Evolutionary conservation across 148 eudicot species (phyloP), one percentile per base, ranked within the genome.

Genomic region (Cornus kousa): DNA sequence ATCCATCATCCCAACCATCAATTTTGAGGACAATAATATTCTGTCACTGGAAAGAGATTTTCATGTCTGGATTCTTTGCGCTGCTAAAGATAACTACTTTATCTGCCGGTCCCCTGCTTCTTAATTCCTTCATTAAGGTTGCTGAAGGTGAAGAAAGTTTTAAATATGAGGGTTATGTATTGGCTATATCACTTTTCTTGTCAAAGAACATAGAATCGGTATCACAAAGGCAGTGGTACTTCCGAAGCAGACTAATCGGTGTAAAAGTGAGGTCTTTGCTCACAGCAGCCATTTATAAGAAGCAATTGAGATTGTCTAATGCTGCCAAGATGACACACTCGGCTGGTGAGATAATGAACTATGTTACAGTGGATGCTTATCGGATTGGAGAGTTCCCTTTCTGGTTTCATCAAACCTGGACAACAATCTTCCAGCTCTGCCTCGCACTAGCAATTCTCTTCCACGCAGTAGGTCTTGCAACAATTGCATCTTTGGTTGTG

Each of bases 181-280:
- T 95, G 76, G 99, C 94, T 39, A 17, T 85, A 60, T 9, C 80
- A 2, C 95, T 95, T 53, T 93, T 91, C 79, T 32, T 89, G 19
- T 50, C 89, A 3, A 95, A 95, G 85, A 77, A 67, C 72, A 23
- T 88, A 31, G 99, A 93, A 78, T 93, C 99, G 1, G 59, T 93
- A 17, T 86, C 97, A 13, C 93, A 93, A 77, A 83, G 97, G 76
- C 98, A 93, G 60, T 95, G 97, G 98, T 89, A 86, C 77, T 91
- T 90, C 50, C 67, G 89, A 43, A 87, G 87, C 55, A 82, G 94
- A 71, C 78, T 95, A 20, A 81, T 93, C 20, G 97, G 98, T 73
- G 79, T 93, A 46, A 91, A 88, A 76, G 86, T 95, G 71, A 87
- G 92, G 65, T 88, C 98, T 31, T 82, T 90, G 74, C 92, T 95